Evolutionary conservation across 441 rosid genomes (phyloP), one percentile per base, ranked within the genome.

Genomic region (Dalechampia spathulata): DNA sequence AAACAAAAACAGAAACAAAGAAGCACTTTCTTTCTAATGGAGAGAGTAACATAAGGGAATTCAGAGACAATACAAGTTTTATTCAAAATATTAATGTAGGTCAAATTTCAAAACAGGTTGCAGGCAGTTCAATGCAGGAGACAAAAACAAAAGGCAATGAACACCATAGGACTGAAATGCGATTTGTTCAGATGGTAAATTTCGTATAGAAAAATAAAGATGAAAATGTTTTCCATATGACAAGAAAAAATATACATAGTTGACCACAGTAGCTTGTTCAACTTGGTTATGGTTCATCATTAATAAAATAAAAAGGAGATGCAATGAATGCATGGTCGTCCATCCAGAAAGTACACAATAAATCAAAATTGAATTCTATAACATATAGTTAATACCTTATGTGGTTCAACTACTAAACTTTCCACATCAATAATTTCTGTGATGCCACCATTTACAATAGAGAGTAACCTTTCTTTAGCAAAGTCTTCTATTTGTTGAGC

Each of bases 401-500:
- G 68, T 40, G 69, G 58, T 57, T 82, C 90, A 48, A 59, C 57
- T 16, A 27, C 60, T 49, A 75, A 61, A 62, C 75, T 80, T 59
- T 83, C 84, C 62, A 74, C 64, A 69, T 73, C 85, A 47, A 36
- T 66, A 61, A 64, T 64, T 55, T 71, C 87, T 56, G 72, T 65
- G 61, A 55, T 64, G 71, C 67, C 76, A 68, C 44, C 61, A 68
- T 75, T 76, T 57, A 62, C 71, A 2, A 75, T 76, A 55, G 92
- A 81, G 44, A 86, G 72, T 68, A 94, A 64, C 67, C 41, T 84
- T 61, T 87, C 83, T 78, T 63, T 77, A 1, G 98, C 90, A 78
- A 87, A 94, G 48, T 84, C 87, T 67, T 94, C 99, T 70, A 94
- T 94, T 75, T 81, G 86, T 73, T 72, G 81, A 53, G 98, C 68